Evolutionary conservation across 148 eudicot genomes (phyloP).

Genomic region (Spergularia bocconei): DNA sequence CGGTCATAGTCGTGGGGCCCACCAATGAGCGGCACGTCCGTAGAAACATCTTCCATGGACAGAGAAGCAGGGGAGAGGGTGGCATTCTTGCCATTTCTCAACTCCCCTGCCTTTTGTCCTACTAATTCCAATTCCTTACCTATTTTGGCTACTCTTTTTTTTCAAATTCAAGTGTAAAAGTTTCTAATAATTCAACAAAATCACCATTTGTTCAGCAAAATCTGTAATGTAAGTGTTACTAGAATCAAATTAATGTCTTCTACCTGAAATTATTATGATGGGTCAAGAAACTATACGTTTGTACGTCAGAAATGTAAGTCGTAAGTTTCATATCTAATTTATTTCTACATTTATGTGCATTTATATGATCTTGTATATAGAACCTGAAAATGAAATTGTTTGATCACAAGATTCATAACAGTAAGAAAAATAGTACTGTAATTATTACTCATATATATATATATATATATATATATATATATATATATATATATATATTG

Average conservation of each 20-base stretch:
- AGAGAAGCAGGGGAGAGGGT: conserved; percentile 34
- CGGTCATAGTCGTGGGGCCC: conserved; percentile 4
- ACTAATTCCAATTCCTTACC: conserved; percentile 28
- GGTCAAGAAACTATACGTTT: too few relatives aligned
- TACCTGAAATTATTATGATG: too few relatives aligned
- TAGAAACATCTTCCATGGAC: conserved; percentile 22
- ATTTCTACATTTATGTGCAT: neutral
- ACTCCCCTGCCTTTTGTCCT: conserved; percentile 33
- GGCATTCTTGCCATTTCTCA: neutral
- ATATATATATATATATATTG: too few relatives aligned
- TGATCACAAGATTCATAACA: neutral
- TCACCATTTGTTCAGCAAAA: neutral
- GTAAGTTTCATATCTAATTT: neutral
- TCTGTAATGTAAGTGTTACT: too few relatives aligned
- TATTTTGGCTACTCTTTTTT: neutral
- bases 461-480: too few relatives aligned
- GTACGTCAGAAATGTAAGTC: too few relatives aligned
- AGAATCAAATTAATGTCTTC: too few relatives aligned
- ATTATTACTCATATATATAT: neutral
- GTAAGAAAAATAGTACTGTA: neutral
- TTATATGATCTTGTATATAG: conserved; percentile 4
- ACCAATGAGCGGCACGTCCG: conserved; percentile 33
- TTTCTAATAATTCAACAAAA: neutral
- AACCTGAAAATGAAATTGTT: neutral
- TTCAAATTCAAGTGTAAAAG: neutral